Base-by-base conservation (phyloP, 768 basidiomycete genomes). In the Vishniacozyma victoriae region DNA sequence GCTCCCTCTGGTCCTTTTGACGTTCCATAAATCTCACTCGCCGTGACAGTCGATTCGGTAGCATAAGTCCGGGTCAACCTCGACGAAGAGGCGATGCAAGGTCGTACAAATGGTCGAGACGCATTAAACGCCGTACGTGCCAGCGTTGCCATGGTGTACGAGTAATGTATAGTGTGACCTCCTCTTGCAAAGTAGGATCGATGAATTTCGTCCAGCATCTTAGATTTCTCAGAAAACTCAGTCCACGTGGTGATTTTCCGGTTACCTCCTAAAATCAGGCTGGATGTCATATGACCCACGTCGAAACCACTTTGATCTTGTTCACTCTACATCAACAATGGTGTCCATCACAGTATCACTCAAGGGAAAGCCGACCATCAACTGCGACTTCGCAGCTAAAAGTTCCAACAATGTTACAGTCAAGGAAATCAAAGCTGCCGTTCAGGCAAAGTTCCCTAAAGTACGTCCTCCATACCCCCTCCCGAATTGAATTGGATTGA, bases 391-490 rank as follows among this genome's bases (percentile, higher is more conserved):
- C 35, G 59, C 71, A 9, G 52, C 44, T 18, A 64, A 69, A 40
- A 62, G 62, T 41, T 60, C 64, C 2, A 40, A 52, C 24, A 41
- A 65, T 15, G 76, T 79, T 35, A 87, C 84, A 4, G 72, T 90
- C 40, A 75, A 69, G 5, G 82, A 87, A 50, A 76, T 90, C 50
- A 90, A 91, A 73, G 68, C 63, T 16, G 79, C 79, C 14, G 75
- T 92, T 49, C 75, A 80, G 7, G 69, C 74, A 40, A 78, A 77
- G 50, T 78, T 75, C 55, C 80, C 80, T n/a, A 75, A 73, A 60
- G 82, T 78, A 49, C 29, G 75, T 65, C 12, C 24, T 14, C 13
- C 20, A 26, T 15, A 44, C 6, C 42, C 53, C 18, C 1, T 27
- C 13, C 23, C n/a, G n/a, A 23, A 35, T 35, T 22, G 31, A 44